Conservation (phyloP, 441 rosid species). For the Biscutella laevigata region DNA sequence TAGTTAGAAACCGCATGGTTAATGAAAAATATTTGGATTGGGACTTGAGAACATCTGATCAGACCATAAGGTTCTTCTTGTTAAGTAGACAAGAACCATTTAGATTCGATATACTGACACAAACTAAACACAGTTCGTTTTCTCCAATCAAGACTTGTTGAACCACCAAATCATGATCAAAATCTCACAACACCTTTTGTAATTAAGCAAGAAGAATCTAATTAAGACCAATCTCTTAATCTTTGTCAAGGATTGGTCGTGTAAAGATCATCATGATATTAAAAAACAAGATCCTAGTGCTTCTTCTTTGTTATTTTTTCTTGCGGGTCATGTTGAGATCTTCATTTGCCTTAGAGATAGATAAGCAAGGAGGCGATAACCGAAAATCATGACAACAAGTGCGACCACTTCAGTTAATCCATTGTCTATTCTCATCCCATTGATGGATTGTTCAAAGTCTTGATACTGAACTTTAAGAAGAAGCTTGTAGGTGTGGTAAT, state of each 20-base stretch:
- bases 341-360: conserved; percentile 70
- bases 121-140: conserved; percentile 9
- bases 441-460: conserved; percentile 30
- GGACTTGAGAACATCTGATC: neutral
- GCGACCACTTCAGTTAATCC: conserved; percentile 62
- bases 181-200: conserved; percentile 10
- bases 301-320: conserved; percentile 16
- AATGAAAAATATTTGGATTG: neutral
- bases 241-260: conserved; percentile 11
- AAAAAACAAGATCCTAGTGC: conserved; percentile 11
- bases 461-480: conserved; percentile 89
- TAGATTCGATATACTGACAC: conserved; percentile 11
- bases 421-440: conserved; percentile 49
- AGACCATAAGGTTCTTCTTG: conserved; percentile 16
- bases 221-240: conserved; percentile 15
- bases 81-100: conserved; percentile 19
- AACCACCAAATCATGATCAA: conserved; percentile 14
- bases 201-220: conserved; percentile 9
- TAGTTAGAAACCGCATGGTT: neutral
- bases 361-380: conserved; percentile 82
- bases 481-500: conserved; percentile 92
- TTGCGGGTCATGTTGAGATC: conserved; percentile 24
- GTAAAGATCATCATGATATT: conserved; percentile 16
- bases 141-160: conserved; percentile 12
- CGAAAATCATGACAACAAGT: conserved; percentile 78